These are phyloP conservation scores for Tuctoria greenei DNA, from an alignment of 176 grass and related monocot genomes.

Conservation along the genomic window DNA sequence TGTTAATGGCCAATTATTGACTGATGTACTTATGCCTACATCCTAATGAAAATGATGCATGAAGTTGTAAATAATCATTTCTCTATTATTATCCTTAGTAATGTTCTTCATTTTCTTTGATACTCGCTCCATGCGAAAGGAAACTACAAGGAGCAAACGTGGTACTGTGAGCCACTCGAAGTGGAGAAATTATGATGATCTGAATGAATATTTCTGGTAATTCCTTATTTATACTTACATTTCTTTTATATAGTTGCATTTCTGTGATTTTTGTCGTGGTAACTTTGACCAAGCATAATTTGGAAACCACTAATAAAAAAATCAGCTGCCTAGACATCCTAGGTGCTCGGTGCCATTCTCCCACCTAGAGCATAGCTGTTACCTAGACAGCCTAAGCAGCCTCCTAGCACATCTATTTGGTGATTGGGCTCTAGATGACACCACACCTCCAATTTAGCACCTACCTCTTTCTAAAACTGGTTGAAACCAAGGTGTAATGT, in stretches of 20 bases:
- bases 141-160: constrained; percentile 58
- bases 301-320: not conserved
- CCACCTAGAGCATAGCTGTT: not conserved
- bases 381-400: not conserved
- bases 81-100: not conserved
- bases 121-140: constrained; percentile 64
- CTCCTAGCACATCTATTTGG: not conserved
- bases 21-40: not conserved
- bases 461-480: not conserved
- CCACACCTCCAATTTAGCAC: not conserved
- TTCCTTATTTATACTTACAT: constrained; percentile 26
- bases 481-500: too few species aligned
- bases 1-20: not conserved
- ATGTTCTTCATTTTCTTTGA: not conserved
- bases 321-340: not conserved
- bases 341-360: not conserved
- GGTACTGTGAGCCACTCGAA: constrained; percentile 84
- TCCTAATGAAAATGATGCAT: not conserved
- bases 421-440: constrained; percentile 2
- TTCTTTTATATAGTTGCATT: constrained; percentile 19
- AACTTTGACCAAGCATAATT: not conserved
- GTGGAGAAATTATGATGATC: constrained; percentile 99
- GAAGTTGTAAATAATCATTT: not conserved
- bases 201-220: constrained; percentile 99
- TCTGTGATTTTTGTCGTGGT: not conserved